A percentile compares a stretch with the other conserved stretches of the same genome.
These are phyloP conservation scores for Fusarium hainanense DNA, from an alignment of 2,329 filamentous ascomycete genomes.

Conservation along the genomic window DNA sequence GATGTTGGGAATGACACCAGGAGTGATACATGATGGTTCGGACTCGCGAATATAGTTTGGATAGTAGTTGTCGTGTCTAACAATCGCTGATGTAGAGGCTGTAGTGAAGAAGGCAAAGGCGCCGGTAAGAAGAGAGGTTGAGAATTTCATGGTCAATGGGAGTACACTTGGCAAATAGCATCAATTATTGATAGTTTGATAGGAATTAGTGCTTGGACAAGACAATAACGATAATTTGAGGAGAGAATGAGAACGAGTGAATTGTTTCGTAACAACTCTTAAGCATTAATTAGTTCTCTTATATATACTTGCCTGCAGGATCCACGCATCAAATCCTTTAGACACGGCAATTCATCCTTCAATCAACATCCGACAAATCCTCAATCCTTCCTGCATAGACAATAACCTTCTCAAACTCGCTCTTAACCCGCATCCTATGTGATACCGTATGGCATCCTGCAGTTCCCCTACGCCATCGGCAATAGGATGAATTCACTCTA, in stretches of 20 bases:
- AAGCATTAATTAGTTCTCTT: background rate
- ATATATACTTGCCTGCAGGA: background rate
- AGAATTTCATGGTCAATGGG: conserved; percentile 36
- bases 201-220: background rate
- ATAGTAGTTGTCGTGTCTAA: background rate
- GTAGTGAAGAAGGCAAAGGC: conserved; percentile 15
- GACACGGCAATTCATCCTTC: conserved; percentile 5
- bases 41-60: conserved; percentile 1
- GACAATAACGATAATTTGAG: background rate
- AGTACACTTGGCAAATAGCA: conserved; percentile 6
- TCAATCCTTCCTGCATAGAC: background rate
- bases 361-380: conserved; percentile 3
- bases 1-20: conserved; percentile 38
- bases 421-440: background rate
- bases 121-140: conserved; percentile 19
- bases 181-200: background rate
- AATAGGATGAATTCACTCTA: background rate
- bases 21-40: conserved; percentile 35
- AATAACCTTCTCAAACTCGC: conserved; percentile 36
- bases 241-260: background rate
- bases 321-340: background rate
- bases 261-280: no score
- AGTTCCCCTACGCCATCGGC: background rate
- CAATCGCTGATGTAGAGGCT: conserved; percentile 15
- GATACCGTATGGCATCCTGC: background rate